A percentile compares a stretch with the other conserved stretches of the same genome.
Conservation (phyloP, 2,329 filamentous ascomycete species). For the Shiraia sp. region DNA sequence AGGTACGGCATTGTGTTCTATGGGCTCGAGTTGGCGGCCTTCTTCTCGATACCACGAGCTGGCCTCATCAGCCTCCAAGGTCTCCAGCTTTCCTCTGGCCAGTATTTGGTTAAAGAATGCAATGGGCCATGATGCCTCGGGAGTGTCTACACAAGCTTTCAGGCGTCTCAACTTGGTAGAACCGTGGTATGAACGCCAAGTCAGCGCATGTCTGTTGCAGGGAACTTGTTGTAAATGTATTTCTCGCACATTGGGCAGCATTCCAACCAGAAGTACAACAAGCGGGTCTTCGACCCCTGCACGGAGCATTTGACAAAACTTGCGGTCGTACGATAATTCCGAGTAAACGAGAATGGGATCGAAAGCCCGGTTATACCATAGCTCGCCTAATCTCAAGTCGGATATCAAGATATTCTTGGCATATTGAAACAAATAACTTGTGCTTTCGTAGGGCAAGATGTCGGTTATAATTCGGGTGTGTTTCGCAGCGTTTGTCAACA, state of each 20-base stretch:
- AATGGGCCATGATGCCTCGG: background rate
- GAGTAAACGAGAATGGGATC: background rate
- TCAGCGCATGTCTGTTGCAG: background rate
- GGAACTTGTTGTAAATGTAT: background rate
- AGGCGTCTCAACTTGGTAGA: conserved; percentile 1
- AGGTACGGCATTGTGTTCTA: background rate
- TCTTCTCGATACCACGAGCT: background rate
- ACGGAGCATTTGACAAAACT: conserved; percentile 10
- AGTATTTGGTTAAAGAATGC: conserved; percentile 1
- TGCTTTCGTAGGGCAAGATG: conserved; percentile 6
- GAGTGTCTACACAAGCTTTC: background rate
- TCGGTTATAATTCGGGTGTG: conserved; percentile 8
- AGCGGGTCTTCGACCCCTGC: conserved; percentile 7
- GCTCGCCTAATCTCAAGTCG: background rate
- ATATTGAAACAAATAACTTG: conserved; percentile 5
- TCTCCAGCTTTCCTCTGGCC: background rate
- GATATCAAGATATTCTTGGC: background rate
- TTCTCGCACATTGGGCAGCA: conserved; percentile 5
- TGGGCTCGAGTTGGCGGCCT: background rate
- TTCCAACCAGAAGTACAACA: conserved; percentile 6
- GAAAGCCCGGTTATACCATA: background rate
- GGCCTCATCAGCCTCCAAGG: background rate
- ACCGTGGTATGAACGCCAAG: conserved; percentile 1
- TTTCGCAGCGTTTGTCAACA: conserved; percentile 9
- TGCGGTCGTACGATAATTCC: conserved; percentile 4